phyloP scores from a whole-genome alignment of 164 flowering plant genomes.

The Umbilicus rupestris region DNA sequence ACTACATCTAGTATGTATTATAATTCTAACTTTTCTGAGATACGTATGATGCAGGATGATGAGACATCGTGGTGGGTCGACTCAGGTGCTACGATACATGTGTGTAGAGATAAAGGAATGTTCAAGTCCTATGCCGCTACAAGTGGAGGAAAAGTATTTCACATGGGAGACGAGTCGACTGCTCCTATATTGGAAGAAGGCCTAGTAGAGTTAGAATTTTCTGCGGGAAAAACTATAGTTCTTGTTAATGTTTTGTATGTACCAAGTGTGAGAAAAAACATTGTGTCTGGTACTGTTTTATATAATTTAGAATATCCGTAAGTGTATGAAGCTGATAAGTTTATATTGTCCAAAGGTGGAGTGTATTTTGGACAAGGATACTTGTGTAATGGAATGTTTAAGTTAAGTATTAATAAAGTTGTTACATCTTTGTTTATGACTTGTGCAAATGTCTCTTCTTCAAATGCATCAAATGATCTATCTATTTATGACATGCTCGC shows the following conservation, averaged over 20 bases:
- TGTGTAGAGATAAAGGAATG: constrained; percentile 5
- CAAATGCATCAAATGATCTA: neutral
- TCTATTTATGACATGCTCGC: constrained; percentile 5
- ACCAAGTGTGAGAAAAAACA: neutral
- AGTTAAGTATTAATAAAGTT: neutral
- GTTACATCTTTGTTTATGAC: neutral
- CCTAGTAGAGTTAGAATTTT: neutral
- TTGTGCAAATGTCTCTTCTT: neutral
- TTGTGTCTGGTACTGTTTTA: neutral
- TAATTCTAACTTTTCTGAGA: too few species aligned
- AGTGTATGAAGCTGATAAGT: constrained; percentile 7
- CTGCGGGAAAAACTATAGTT: neutral
- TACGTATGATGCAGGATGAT: neutral
- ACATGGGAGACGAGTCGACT: neutral
- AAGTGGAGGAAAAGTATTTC: neutral
- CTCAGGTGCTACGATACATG: constrained; percentile 11
- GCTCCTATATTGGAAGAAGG: neutral
- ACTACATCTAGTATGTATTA: too few species aligned
- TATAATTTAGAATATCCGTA: neutral
- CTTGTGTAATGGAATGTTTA: neutral
- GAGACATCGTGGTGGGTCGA: constrained; percentile 10
- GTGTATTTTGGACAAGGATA: constrained; percentile 6
- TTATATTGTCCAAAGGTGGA: constrained; percentile 12
- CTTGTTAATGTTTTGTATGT: constrained; percentile 8
- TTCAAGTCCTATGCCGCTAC: neutral